Evolutionary conservation across 805 yeast genomes (phyloP).

Genomic region (Naumovozyma castellii): DNA sequence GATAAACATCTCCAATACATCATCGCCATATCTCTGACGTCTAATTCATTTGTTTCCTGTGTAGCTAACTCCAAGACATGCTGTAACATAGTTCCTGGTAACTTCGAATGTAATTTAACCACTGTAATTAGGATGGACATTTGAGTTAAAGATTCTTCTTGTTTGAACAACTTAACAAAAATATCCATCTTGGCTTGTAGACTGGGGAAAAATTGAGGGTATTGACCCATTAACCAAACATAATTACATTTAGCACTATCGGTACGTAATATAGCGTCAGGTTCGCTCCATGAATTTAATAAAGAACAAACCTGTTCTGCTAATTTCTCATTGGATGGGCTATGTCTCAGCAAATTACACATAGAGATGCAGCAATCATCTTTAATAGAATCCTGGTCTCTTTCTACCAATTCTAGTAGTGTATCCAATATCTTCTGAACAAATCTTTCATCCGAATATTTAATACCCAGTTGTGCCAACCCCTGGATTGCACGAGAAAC

Average conservation of each 20-base stretch:
- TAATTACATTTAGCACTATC: conserved; percentile 43
- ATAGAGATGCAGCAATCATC: conserved; percentile 50
- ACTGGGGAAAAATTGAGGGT: conserved; percentile 49
- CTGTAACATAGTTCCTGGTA: conserved; percentile 44
- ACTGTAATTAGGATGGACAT: conserved; percentile 49
- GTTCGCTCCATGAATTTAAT: conserved; percentile 33
- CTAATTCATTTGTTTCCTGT: conserved; percentile 58
- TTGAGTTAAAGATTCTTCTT: conserved; percentile 54
- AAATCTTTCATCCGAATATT: conserved; percentile 38
- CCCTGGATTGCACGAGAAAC: conserved; percentile 57
- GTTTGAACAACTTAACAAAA: conserved; percentile 45
- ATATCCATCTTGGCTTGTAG: conserved; percentile 38
- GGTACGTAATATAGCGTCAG: conserved; percentile 38
- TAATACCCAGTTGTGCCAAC: conserved; percentile 64
- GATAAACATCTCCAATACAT: conserved; percentile 73
- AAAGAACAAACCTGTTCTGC: conserved; percentile 20
- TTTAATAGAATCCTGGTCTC: conserved; percentile 51
- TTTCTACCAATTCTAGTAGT: conserved; percentile 47
- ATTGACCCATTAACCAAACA: conserved; percentile 67
- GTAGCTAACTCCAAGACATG: conserved; percentile 53
- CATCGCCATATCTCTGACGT: conserved; percentile 71
- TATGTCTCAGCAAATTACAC: conserved; percentile 58
- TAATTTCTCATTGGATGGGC: conserved; percentile 35
- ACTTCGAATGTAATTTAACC: conserved; percentile 44
- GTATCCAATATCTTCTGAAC: conserved; percentile 50